Base-by-base conservation (phyloP, 306 rosid species). In the Quercus engelmannii region DNA sequence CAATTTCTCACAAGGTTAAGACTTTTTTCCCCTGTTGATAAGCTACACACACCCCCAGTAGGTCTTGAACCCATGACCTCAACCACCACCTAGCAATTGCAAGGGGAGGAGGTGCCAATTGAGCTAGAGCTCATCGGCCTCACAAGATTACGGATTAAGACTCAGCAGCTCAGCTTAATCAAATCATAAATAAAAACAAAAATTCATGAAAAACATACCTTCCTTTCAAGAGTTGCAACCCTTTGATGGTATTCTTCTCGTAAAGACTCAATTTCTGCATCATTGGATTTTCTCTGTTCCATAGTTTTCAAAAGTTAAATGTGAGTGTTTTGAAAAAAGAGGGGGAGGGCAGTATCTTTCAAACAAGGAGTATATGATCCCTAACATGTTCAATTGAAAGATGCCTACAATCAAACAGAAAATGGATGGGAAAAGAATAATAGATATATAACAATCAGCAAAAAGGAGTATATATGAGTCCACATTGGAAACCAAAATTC, bases 171-270 rank as follows among this genome's bases (percentile, higher is more conserved):
- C 14, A 21, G 4, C 26, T 25, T 5, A 52, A 81, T 54, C 28
- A 61, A 43, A n/a, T 71, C 55, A 6, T 13, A 71, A 43, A 74
- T 49, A 69, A 78, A 76, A 71, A 62, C 62, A 82, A 55, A n/a
- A 56, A 28, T 51, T 41, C 62, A 70, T 49, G 69, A 73, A 74
- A 69, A 74, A 74, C 57, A 28, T 82, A 93, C 99, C 99, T 92
- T 96, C 85, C 98, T 88, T 86, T 96, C 99, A 38, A 96, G 81
- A 73, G 86, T 87, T 83, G 98, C 79, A 84, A 92, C 96, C 87
- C 96, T 93, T 71, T 96, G 97, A 82, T 96, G 99, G 88, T 93
- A 93, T 83, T 93, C 99, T 94, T 96, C 99, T 59, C 99, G 92
- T 88, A 93, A 86, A 81, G 96, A 87, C 82, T 96, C 98, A 31